These are phyloP conservation scores for Verticillium albo-atrum DNA, from an alignment of 2,329 filamentous ascomycete species.

Conservation along the genomic window DNA sequence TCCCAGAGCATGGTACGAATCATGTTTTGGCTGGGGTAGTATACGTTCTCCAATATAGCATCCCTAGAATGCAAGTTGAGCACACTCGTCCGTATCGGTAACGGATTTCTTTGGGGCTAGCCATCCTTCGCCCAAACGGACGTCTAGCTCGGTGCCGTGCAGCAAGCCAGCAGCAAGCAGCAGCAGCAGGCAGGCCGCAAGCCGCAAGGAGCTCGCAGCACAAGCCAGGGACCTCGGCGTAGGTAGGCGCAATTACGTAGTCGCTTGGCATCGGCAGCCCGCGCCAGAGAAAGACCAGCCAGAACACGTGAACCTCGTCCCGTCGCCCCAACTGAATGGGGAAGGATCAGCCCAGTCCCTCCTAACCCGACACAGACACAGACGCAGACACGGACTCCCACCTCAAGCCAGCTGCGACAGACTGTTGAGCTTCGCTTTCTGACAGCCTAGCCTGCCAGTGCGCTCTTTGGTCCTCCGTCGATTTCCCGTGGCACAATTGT, in stretches of 20 bases:
- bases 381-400: no score
- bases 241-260: constrained; percentile 7
- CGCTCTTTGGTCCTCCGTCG: background rate
- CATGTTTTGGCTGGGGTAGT: background rate
- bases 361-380: background rate
- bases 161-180: background rate
- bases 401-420: background rate
- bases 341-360: background rate
- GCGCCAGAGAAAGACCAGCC: background rate
- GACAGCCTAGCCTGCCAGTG: background rate
- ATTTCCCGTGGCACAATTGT: background rate
- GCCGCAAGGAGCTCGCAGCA: background rate
- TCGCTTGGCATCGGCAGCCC: constrained; percentile 8
- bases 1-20: no score
- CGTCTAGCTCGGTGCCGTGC: background rate
- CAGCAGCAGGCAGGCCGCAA: no score
- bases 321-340: background rate
- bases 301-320: background rate
- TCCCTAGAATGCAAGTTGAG: background rate
- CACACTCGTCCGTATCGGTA: background rate
- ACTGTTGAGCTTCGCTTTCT: background rate
- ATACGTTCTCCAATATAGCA: background rate
- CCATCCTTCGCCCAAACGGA: background rate
- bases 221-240: constrained; percentile 2
- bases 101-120: background rate